A percentile compares a stretch with the other conserved stretches of the same genome.
Conservation (phyloP, 192 early-diverging fungal species). For the Backusella psychrophila region DNA sequence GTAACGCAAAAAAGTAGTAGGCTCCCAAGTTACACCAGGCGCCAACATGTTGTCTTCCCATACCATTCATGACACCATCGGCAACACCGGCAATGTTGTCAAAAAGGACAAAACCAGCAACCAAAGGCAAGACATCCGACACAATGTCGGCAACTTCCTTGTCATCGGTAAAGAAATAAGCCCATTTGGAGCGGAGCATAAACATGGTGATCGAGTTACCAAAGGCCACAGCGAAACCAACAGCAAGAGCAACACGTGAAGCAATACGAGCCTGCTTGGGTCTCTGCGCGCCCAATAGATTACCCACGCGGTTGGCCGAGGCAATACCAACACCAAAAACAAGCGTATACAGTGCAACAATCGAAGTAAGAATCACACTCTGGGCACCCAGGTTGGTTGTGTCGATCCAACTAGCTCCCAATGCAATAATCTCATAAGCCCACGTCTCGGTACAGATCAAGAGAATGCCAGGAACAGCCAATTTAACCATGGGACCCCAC, state of each 20-base stretch:
- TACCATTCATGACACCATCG: conserved; percentile 71
- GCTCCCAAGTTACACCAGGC: conserved; percentile 51
- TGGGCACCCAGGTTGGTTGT: conserved; percentile 57
- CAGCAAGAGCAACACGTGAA: conserved; percentile 44
- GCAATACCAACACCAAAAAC: conserved; percentile 57
- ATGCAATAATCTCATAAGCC: conserved; percentile 69
- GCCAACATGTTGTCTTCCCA: conserved; percentile 70
- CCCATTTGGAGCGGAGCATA: conserved; percentile 54
- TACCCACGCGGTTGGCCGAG: conserved; percentile 53
- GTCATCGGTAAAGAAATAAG: conserved; percentile 70
- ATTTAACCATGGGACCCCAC: conserved; percentile 51
- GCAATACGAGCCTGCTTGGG: conserved; percentile 53
- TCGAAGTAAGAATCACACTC: conserved; percentile 54
- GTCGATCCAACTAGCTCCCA: conserved; percentile 63
- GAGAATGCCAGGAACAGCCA: conserved; percentile 73
- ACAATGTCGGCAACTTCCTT: conserved; percentile 63
- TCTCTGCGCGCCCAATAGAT: conserved; percentile 53
- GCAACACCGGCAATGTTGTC: conserved; percentile 65
- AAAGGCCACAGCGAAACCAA: conserved; percentile 45
- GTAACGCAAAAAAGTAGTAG: conserved; percentile 70
- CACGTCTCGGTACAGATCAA: conserved; percentile 71
- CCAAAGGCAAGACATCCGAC: conserved; percentile 69
- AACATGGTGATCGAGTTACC: conserved; percentile 51
- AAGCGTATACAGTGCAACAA: conserved; percentile 48
- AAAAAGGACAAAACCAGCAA: conserved; percentile 71